Evolutionary conservation across 805 yeast species (phyloP).

Genomic region (Pichia pseudocactophila): DNA sequence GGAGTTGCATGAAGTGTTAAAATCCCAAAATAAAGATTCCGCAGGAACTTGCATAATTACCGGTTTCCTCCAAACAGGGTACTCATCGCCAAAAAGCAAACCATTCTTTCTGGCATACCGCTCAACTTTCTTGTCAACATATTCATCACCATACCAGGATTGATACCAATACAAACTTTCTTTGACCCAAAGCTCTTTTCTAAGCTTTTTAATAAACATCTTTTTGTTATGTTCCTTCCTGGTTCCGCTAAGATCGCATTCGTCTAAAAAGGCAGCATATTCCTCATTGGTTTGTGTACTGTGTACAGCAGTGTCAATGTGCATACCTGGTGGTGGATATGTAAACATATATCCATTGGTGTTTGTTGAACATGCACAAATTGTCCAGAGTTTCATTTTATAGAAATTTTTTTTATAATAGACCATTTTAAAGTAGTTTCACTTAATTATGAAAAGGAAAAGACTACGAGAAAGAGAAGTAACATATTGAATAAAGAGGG

Average conservation of each 20-base stretch:
- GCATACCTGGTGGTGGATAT: not conserved
- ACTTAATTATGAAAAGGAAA: not conserved
- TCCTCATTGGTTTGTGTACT: not conserved
- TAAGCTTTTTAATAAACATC: slow-evolving; percentile 2
- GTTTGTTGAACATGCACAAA: not conserved
- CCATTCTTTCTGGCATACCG: slow-evolving; percentile 1
- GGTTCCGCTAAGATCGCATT: slow-evolving; percentile 3
- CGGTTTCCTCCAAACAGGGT: slow-evolving; percentile 8
- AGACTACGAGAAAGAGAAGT: no score
- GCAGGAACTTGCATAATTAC: slow-evolving; percentile 1
- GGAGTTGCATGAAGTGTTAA: not conserved
- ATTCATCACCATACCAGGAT: not conserved
- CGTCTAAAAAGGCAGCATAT: not conserved
- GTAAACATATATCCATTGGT: slow-evolving; percentile 2
- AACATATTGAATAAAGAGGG: no score
- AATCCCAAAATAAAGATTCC: slow-evolving; percentile 5
- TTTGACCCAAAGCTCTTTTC: not conserved
- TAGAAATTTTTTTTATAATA: not conserved
- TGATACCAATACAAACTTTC: slow-evolving; percentile 3
- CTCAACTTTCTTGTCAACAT: slow-evolving; percentile 2
- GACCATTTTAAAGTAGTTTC: not conserved
- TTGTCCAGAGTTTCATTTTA: not conserved
- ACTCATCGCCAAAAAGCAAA: not conserved
- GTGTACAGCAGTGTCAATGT: not conserved
- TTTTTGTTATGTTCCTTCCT: slow-evolving; percentile 2